A percentile compares a stretch with the other conserved stretches of the same genome.
Conservation (phyloP, 768 basidiomycete species). For the Auriscalpium vulgare region DNA sequence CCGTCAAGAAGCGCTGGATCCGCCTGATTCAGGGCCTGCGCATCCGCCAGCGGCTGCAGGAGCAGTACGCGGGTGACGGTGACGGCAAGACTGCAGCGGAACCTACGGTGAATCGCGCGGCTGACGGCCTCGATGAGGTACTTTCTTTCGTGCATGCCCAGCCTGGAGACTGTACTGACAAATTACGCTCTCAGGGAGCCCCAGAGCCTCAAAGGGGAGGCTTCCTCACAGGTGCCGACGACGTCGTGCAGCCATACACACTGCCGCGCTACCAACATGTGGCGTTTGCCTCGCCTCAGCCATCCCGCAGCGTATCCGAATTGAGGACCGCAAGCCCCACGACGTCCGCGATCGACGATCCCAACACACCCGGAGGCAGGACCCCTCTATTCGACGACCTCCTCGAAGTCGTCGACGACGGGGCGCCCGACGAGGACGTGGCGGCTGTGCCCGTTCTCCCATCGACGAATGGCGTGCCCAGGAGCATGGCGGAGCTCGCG, state of each 20-base stretch:
- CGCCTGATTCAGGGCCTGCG: constrained; percentile 83
- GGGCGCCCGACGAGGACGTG: constrained; percentile 18
- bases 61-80: constrained; percentile 49
- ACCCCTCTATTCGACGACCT: background rate
- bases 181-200: background rate
- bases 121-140: too few relatives aligned
- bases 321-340: background rate
- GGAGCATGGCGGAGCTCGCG: constrained; percentile 11
- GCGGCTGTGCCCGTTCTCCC: constrained; percentile 7
- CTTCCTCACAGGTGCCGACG: constrained; percentile 62
- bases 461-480: constrained; percentile 8
- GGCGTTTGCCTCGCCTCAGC: constrained; percentile 10
- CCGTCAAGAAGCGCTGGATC: constrained; percentile 81
- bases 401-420: constrained; percentile 23
- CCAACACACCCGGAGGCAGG: background rate
- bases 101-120: too few relatives aligned
- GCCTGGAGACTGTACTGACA: too few relatives aligned
- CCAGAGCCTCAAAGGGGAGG: constrained; percentile 33
- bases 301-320: background rate
- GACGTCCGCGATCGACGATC: background rate
- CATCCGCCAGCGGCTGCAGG: constrained; percentile 74
- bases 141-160: too few relatives aligned
- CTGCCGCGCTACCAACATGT: constrained; percentile 50
- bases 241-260: constrained; percentile 64
- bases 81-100: background rate